phyloP scores from a whole-genome alignment of 1,139 yeast genomes.

The Nakaseomyces uthaithaninus region DNA sequence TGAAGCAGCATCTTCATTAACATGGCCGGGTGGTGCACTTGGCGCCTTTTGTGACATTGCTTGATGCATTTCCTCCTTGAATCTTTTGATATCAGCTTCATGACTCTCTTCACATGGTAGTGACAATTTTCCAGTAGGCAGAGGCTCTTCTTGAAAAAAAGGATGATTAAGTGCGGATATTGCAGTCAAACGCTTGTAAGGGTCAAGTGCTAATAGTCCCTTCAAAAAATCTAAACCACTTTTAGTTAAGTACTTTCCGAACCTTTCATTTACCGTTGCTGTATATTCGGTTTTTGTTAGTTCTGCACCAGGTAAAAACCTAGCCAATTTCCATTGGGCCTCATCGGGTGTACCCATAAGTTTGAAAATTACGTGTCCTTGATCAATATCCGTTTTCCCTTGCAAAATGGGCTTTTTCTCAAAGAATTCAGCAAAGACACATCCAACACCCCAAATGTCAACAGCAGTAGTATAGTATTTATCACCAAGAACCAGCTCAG shows the following conservation, averaged over 20 bases:
- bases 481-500: slow-evolving; percentile 83
- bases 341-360: slow-evolving; percentile 73
- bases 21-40: slow-evolving; percentile 30
- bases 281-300: slow-evolving; percentile 37
- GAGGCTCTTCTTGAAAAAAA: slow-evolving; percentile 60
- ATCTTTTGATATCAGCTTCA: slow-evolving; percentile 70
- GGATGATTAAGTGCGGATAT: slow-evolving; percentile 62
- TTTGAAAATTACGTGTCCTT: slow-evolving; percentile 71
- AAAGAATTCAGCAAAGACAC: slow-evolving; percentile 90
- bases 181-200: slow-evolving; percentile 67
- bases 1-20: slow-evolving; percentile 15
- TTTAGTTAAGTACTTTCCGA: slow-evolving; percentile 32
- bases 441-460: slow-evolving; percentile 96
- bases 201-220: slow-evolving; percentile 56
- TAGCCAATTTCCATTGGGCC: slow-evolving; percentile 58
- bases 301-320: slow-evolving; percentile 52
- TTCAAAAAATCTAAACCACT: slow-evolving; percentile 39
- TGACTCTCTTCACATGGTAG: slow-evolving; percentile 83
- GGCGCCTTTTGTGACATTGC: slow-evolving; percentile 30
- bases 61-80: slow-evolving; percentile 37
- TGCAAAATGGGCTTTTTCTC: slow-evolving; percentile 72
- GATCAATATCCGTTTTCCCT: slow-evolving; percentile 86
- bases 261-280: slow-evolving; percentile 48
- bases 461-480: slow-evolving; percentile 84
- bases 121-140: slow-evolving; percentile 47